Evolutionary conservation across 495 filamentous ascomycete genomes (phyloP), one percentile per base, ranked within the genome.

Genomic region (Aspergillus hancockii): DNA sequence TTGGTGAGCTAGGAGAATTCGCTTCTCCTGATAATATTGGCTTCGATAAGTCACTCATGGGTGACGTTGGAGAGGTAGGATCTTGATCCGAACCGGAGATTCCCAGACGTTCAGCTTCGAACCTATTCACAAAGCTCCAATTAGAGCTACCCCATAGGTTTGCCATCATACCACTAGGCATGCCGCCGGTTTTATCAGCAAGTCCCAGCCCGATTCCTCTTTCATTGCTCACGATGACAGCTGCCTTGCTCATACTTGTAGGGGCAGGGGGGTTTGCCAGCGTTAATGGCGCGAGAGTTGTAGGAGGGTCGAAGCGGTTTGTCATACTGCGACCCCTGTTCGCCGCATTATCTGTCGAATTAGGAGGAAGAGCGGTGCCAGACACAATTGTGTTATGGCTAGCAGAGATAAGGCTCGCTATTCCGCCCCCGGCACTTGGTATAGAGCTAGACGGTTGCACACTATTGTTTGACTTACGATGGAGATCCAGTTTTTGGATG

Each of bases 61-160:
- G 60, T 52, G 68, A 71, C n/a, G 66, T 58, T 13, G 69, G 58
- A 10, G 59, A 58, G 59, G 63, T 57, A 9, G 64, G 61, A 2
- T 75, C 72, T 16, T 79, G 71, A 1, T 77, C 74, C 28, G 70
- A 63, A 22, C 77, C 75, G 3, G 65, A 50, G 12, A 75, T 57
- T 21, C 80, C 78, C 7, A 78, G 66, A 51, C 85, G 81, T 31
- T 87, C 86, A 41, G 74, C 66, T 61, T 86, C 82, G 18, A 90
- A 68, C 14, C 81, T 81, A 62, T 91, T 90, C 25, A 92, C 76
- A 56, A 89, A 87, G 8, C 89, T 86, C 89, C 91, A 95, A 40
- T 92, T 86, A 38, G 84, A 86, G 72, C 86, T 93, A 46, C 92
- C 92, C 92, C 92, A 97, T 54, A 94, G 77, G 65, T 97, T 97